phyloP scores from a whole-genome alignment of 2,329 filamentous ascomycete genomes.

The Penicillium fuscoglaucum region DNA sequence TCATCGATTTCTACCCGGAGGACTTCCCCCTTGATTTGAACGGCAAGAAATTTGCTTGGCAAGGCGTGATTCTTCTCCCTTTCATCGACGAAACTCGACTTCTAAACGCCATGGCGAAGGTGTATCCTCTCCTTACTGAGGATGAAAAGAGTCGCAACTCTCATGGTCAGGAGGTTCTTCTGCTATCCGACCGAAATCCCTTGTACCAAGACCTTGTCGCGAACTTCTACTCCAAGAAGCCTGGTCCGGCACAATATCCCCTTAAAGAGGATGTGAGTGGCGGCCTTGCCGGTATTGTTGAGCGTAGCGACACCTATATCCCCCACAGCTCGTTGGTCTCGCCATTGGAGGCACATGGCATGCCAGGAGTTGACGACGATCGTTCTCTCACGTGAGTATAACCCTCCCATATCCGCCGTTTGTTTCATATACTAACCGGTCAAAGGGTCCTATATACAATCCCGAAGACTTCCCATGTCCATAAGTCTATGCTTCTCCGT shows the following conservation, averaged over 20 bases:
- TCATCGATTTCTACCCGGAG: slow-evolving; percentile 96
- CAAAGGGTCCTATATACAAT: slow-evolving; percentile 80
- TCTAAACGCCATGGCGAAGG: slow-evolving; percentile 75
- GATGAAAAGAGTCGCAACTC: slow-evolving; percentile 79
- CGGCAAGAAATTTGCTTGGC: slow-evolving; percentile 98
- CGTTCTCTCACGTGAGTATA: slow-evolving; percentile 73
- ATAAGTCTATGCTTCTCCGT: slow-evolving; percentile 92
- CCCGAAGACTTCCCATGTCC: slow-evolving; percentile 67
- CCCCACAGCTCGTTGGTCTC: slow-evolving; percentile 80
- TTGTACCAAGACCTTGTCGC: slow-evolving; percentile 82
- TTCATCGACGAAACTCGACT: slow-evolving; percentile 94
- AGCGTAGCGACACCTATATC: slow-evolving; percentile 79
- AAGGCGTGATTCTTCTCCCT: slow-evolving; percentile 87
- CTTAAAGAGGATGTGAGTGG: slow-evolving; percentile 74
- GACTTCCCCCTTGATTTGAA: slow-evolving; percentile 93
- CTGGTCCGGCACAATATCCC: slow-evolving; percentile 64
- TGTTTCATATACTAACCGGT: slow-evolving; percentile 30
- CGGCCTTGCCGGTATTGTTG: slow-evolving; percentile 75
- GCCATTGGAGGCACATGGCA: slow-evolving; percentile 68
- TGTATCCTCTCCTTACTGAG: slow-evolving; percentile 74
- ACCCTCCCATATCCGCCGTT: neutral
- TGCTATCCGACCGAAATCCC: slow-evolving; percentile 80
- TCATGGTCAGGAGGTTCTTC: slow-evolving; percentile 74
- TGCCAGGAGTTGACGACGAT: slow-evolving; percentile 81
- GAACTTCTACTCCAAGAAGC: slow-evolving; percentile 90